phyloP scores from a whole-genome alignment of 164 flowering plant genomes.

The Protea cynaroides region DNA sequence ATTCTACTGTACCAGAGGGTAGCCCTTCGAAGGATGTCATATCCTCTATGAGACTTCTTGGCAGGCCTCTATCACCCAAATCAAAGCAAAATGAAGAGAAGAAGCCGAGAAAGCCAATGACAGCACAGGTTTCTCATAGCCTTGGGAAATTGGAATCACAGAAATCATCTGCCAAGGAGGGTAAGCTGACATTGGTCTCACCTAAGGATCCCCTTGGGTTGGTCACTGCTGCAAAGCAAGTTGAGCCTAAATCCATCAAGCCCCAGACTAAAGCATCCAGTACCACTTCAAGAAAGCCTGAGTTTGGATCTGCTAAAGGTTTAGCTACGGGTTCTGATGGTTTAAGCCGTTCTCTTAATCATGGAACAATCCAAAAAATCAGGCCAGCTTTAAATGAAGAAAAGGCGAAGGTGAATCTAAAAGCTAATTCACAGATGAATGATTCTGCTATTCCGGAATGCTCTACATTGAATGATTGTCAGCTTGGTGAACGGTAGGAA shows the following conservation, averaged over 20 bases:
- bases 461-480: conserved; percentile 18
- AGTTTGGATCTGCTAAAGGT: conserved; percentile 26
- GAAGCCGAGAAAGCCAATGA: conserved; percentile 21
- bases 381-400: conserved; percentile 38
- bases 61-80: conserved; percentile 17
- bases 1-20: conserved; percentile 12
- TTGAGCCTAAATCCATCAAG: conserved; percentile 32
- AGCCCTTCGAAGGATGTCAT: conserved; percentile 18
- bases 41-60: conserved; percentile 12
- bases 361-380: conserved; percentile 31
- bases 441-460: conserved; percentile 23
- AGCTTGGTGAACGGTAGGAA: conserved; percentile 38
- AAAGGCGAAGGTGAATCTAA: conserved; percentile 39
- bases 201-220: conserved; percentile 37
- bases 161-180: conserved; percentile 26
- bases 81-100: conserved; percentile 31
- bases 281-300: conserved; percentile 29
- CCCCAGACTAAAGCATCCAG: conserved; percentile 28
- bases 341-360: conserved; percentile 32
- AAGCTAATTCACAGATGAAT: conserved; percentile 18
- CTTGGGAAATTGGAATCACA: conserved; percentile 32
- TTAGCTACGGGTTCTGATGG: conserved; percentile 27
- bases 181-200: conserved; percentile 20
- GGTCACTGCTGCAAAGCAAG: conserved; percentile 20
- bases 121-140: conserved; percentile 17